Evolutionary conservation across 2,329 filamentous ascomycete genomes (phyloP), one percentile per base, ranked within the genome.

Genomic region (Lithohypha guttulata): DNA sequence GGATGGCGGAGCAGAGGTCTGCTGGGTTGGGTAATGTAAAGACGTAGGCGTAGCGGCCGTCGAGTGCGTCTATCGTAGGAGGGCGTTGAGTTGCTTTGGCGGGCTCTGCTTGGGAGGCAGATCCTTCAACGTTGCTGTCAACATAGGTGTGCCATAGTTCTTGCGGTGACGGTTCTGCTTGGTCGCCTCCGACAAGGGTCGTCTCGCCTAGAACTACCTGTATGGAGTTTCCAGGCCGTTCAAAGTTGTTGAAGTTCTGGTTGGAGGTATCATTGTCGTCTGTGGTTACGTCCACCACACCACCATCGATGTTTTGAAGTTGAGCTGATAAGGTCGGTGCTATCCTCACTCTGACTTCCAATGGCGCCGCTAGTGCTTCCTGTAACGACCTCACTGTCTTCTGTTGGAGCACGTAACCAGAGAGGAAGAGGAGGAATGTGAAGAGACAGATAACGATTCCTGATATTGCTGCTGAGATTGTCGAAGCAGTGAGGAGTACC

Each of bases 371-470:
- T 52, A 94, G 79, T 13, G 82, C 82, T 41, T 70, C 66, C 52
- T 89, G 82, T 21, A 95, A 71, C 51, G 80, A 79, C 46, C 73
- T 74, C 3, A 94, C 75, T 1, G 85, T 91, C 52, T 84, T 77
- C 60, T 95, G 87, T 55, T 95, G 87, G 38, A 94, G 71, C 2
- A 79, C 73, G 59, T 93, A 94, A 53, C 87, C 87, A 36, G 83
- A 85, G 21, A 94, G 69, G 59, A 95, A 95, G 18, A 95, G 76
- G 3, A 86, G 74, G 25, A 79, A 60, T 2, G 86, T 93, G 61
- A 84, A 94, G 18, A 83, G 58, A 47, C 84, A 65, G 43, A 94
- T 81, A 17, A 67, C 54, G 4, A 58, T 56, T 23, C 61, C 57
- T 17, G 64, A 66, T 43, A 66, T 41, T 22, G 63, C 58, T 27